Evolutionary conservation across 2,329 filamentous ascomycete genomes (phyloP), one percentile per base, ranked within the genome.

Genomic region (Phyllosticta capitalensis): DNA sequence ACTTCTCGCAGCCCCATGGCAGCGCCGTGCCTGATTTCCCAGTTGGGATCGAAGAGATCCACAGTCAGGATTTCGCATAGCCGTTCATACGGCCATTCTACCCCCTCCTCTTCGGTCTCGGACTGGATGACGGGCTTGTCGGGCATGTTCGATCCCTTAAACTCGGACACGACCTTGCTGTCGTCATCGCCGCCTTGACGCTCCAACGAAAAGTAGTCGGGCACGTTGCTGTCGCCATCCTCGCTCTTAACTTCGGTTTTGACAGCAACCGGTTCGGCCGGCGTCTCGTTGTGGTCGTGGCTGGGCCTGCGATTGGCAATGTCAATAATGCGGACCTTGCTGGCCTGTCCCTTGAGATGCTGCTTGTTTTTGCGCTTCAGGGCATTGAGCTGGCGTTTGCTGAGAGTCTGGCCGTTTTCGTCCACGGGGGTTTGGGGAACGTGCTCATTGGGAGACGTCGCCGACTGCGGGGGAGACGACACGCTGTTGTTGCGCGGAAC

Each of bases 1-100:
- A 99, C 85, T 73, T 99, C 94, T 68, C 94, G 84, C 45, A 99
- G 78, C 10, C 90, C 94, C 87, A 99, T 94, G 14, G 94, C 92
- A 59, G 95, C 94, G 67, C 94, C 94, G 71, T 99, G 94, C 17
- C 94, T 87, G 7, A 92, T 91, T 73, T 99, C 94, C 95, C 94
- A 99, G 54, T 88, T 86, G 2, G 88, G 79, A 69, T 99, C 92
- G 66, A 99, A 97, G 1, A 99, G 80, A 69, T 99, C 94, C 33
- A 97, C 81, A 67, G 90, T 92, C 61, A 99, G 82, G 67, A 96
- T 94, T 63, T 97, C 94, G 71, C 91, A 96, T 38, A 99, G 83
- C 57, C 90, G 85, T 68, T 96, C 92, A 67, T 90, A 96, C 0
- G 94, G 94, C 94, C 94, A 99, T 69, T 95, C 90, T 2, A 83